A percentile compares a stretch with the other conserved stretches of the same genome.
These are phyloP conservation scores for Neodidymelliopsis sp. DNA, from an alignment of 2,329 filamentous ascomycete species.

Conservation along the genomic window DNA sequence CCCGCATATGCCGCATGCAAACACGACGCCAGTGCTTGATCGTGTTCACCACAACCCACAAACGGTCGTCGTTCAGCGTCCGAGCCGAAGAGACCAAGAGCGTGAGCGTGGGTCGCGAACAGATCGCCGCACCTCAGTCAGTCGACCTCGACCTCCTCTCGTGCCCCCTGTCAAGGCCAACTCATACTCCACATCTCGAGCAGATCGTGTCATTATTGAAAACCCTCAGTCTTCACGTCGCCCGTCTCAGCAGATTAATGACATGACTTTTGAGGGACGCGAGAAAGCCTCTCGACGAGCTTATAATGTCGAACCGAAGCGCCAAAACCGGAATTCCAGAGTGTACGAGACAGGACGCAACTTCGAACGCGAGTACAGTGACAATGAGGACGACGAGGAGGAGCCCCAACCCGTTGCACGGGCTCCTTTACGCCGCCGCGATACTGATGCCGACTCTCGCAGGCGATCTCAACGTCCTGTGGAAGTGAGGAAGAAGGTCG, in stretches of 20 bases:
- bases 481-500: slow-evolving; percentile 29
- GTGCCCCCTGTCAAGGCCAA: slow-evolving; percentile 44
- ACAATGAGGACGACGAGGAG: slow-evolving; percentile 25
- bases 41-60: slow-evolving; percentile 8
- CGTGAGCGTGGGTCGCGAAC: slow-evolving; percentile 22
- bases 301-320: slow-evolving; percentile 21
- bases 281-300: slow-evolving; percentile 3
- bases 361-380: slow-evolving; percentile 23
- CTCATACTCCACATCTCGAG: slow-evolving; percentile 33
- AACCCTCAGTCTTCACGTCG: slow-evolving; percentile 27
- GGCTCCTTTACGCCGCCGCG: slow-evolving; percentile 29
- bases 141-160: slow-evolving; percentile 47
- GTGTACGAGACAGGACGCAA: slow-evolving; percentile 14
- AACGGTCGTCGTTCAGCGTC: slow-evolving; percentile 26
- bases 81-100: slow-evolving; percentile 23
- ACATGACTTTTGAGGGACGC: slow-evolving; percentile 25
- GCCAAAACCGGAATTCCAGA: slow-evolving; percentile 23
- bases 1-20: slow-evolving; percentile 37
- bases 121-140: slow-evolving; percentile 31
- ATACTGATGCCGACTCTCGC: slow-evolving; percentile 31
- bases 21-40: slow-evolving; percentile 28
- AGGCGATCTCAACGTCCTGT: slow-evolving; percentile 28
- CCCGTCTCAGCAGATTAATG: slow-evolving; percentile 40
- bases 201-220: slow-evolving; percentile 40
- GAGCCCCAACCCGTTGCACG: slow-evolving; percentile 19